Conservation (phyloP, 2,329 filamentous ascomycete genomes). For the Colletotrichum trifolii region DNA sequence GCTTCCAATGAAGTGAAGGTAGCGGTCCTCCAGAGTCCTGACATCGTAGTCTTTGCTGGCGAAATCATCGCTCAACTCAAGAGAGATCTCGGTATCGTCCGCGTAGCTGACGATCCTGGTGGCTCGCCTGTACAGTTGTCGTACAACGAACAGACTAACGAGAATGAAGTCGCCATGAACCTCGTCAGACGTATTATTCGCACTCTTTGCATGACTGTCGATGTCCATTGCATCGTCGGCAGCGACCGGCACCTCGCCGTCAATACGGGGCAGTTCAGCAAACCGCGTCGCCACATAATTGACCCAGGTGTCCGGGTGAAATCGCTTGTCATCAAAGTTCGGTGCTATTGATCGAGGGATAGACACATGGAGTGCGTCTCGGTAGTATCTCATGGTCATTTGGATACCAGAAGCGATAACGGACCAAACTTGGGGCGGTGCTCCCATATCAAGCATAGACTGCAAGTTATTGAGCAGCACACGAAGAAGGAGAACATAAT, state of each 20-base stretch:
- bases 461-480: conserved; percentile 50
- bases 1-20: conserved; percentile 49
- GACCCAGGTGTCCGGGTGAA: conserved; percentile 28
- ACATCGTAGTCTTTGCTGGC: conserved; percentile 37
- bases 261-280: conserved; percentile 19
- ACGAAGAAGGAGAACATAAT: conserved; percentile 54
- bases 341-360: conserved; percentile 9
- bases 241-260: conserved; percentile 4
- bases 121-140: conserved; percentile 54
- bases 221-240: conserved; percentile 17
- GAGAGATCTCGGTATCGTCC: conserved; percentile 37
- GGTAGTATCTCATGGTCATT: conserved; percentile 43
- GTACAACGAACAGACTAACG: conserved; percentile 50
- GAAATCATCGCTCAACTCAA: conserved; percentile 49
- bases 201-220: conserved; percentile 6
- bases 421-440: conserved; percentile 49
- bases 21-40: conserved; percentile 44
- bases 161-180: conserved; percentile 52
- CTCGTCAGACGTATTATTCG: conserved; percentile 38
- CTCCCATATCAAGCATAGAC: conserved; percentile 47
- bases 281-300: conserved; percentile 28
- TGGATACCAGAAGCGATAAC: conserved; percentile 51
- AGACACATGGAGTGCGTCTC: conserved; percentile 21
- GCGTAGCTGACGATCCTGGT: conserved; percentile 44
- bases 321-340: conserved; percentile 28